A percentile compares a stretch with the other conserved stretches of the same genome.
Conservation (phyloP, 805 yeast genomes). For the Dipodascopsis uninucleata region DNA sequence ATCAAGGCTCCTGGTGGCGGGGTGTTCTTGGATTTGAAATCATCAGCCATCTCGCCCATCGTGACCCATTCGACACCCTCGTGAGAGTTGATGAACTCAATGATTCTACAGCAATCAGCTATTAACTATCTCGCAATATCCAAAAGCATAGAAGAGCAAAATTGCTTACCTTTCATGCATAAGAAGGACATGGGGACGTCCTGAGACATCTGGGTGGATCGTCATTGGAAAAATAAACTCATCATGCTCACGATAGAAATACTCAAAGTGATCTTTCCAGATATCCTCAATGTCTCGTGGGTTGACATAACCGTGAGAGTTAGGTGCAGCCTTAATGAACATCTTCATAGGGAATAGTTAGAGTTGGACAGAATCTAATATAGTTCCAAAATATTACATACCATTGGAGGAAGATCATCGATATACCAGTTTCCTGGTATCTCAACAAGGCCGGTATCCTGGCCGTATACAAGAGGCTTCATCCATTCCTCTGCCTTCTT, state of each 20-base stretch:
- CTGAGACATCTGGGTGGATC: conserved; percentile 41
- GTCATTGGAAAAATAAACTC: conserved; percentile 42
- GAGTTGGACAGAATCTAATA: not conserved
- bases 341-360: conserved; percentile 18
- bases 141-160: not conserved
- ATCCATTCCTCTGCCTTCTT: conserved; percentile 40
- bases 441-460: conserved; percentile 39
- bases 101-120: conserved; percentile 21
- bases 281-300: conserved; percentile 40
- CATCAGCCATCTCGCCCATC: conserved; percentile 39
- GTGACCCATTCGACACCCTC: conserved; percentile 43
- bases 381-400: not conserved
- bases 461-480: conserved; percentile 38
- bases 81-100: conserved; percentile 39
- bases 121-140: not conserved
- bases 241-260: conserved; percentile 40
- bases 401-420: conserved; percentile 42
- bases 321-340: conserved; percentile 38
- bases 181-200: conserved; percentile 38
- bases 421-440: conserved; percentile 42
- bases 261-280: conserved; percentile 42
- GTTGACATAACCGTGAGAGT: conserved; percentile 39
- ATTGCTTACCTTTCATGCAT: conserved; percentile 37
- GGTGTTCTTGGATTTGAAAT: conserved; percentile 34
- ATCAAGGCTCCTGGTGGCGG: conserved; percentile 36